These are phyloP conservation scores for Mycosphaerelloides madeirae DNA, from an alignment of 2,329 filamentous ascomycete genomes.

Conservation along the genomic window DNA sequence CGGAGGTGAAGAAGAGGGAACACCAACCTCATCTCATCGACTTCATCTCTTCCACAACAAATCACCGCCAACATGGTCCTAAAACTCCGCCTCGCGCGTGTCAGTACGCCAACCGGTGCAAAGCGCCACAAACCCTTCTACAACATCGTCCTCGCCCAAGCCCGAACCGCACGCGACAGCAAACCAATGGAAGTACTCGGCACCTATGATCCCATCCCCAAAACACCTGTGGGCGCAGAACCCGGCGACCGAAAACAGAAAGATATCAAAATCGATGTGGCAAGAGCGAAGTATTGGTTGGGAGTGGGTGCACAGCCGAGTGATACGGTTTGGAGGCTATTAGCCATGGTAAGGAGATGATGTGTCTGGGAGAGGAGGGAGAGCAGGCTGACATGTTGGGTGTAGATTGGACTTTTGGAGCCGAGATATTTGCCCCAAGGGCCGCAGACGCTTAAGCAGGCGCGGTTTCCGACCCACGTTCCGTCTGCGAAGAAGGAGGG, in stretches of 20 bases:
- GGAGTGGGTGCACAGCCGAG: conserved; percentile 94
- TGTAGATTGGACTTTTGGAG: conserved; percentile 41
- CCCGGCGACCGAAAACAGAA: conserved; percentile 70
- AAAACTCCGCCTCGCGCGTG: conserved; percentile 87
- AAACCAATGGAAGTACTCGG: conserved; percentile 87
- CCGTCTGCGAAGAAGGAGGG: conserved; percentile 5
- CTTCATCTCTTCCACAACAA: neutral
- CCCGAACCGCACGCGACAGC: conserved; percentile 78
- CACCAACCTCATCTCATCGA: neutral
- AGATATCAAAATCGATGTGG: conserved; percentile 79
- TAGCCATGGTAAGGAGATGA: conserved; percentile 63
- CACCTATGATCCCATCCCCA: conserved; percentile 59
- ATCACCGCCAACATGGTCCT: conserved; percentile 65
- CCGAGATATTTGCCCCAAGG: conserved; percentile 35
- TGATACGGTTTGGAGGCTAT: conserved; percentile 79
- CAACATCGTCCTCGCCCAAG: conserved; percentile 92
- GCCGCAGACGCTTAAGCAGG: conserved; percentile 28
- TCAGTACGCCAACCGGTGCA: conserved; percentile 53
- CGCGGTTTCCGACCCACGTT: conserved; percentile 30
- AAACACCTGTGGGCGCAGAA: conserved; percentile 48
- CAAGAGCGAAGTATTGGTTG: conserved; percentile 88
- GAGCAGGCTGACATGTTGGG: neutral
- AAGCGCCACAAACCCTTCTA: conserved; percentile 85
- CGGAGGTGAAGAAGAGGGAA: conserved; percentile 3
- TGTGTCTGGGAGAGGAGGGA: neutral